phyloP scores from a whole-genome alignment of 2,329 filamentous ascomycete genomes.

The Immersiporthe knoxdaviesiana region DNA sequence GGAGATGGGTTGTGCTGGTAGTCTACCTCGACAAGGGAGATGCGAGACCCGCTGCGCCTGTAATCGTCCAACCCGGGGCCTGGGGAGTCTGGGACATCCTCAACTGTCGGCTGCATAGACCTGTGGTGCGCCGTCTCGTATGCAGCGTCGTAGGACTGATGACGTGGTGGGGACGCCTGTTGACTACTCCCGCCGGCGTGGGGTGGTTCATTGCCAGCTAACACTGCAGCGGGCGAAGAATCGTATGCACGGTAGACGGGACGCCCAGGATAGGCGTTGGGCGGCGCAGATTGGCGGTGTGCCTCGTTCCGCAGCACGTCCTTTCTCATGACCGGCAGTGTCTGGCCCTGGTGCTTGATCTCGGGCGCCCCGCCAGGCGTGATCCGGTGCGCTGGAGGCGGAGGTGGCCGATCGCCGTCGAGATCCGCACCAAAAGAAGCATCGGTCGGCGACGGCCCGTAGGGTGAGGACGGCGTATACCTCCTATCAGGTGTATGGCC shows the following conservation, averaged over 20 bases:
- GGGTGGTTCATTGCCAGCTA: constrained; percentile 36
- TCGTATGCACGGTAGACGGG: constrained; percentile 58
- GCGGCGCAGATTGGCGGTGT: constrained; percentile 54
- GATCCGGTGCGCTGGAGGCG: constrained; percentile 58
- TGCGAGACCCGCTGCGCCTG: constrained; percentile 35
- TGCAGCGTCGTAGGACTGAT: constrained; percentile 55
- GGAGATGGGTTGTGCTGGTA: constrained; percentile 47
- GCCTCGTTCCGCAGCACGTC: constrained; percentile 62
- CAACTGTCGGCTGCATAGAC: constrained; percentile 65
- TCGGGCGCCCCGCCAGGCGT: constrained; percentile 36
- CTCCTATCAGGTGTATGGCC: constrained; percentile 42
- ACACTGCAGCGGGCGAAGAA: constrained; percentile 46
- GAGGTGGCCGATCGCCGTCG: constrained; percentile 55
- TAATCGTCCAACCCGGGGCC: constrained; percentile 34
- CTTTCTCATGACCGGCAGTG: constrained; percentile 56
- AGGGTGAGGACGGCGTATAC: constrained; percentile 34
- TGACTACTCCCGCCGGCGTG: constrained; percentile 38
- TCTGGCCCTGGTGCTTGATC: constrained; percentile 33
- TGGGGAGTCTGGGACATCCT: constrained; percentile 64
- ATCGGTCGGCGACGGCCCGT: constrained; percentile 38
- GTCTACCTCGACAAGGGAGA: constrained; percentile 37
- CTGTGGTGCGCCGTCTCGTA: constrained; percentile 50
- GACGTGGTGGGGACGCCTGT: constrained; percentile 45
- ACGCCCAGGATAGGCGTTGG: constrained; percentile 54
- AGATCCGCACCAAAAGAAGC: constrained; percentile 34